A percentile compares a stretch with the other conserved stretches of the same genome.
These are phyloP conservation scores for Astrocystis sublimbata DNA, from an alignment of 495 filamentous ascomycete species.

Conservation along the genomic window DNA sequence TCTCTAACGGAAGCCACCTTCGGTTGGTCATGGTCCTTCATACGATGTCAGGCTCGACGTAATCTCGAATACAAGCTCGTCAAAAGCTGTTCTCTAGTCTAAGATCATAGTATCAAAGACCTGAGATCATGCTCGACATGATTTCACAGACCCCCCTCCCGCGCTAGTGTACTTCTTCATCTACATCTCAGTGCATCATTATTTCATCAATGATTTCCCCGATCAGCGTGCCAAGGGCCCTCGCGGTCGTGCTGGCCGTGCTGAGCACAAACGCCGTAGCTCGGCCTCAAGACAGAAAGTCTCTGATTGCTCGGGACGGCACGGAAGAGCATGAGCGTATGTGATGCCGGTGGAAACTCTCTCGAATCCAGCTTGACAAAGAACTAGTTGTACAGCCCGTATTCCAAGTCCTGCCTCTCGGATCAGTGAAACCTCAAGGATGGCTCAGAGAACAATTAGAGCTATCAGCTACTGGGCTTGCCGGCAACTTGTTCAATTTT, in stretches of 20 bases:
- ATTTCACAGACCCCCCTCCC: too few relatives aligned
- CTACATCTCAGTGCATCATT: background rate
- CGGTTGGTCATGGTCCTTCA: too few relatives aligned
- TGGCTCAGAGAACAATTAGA: slow-evolving; percentile 62
- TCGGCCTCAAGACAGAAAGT: background rate
- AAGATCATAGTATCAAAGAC: too few relatives aligned
- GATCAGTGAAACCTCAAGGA: slow-evolving; percentile 57
- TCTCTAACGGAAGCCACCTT: too few relatives aligned
- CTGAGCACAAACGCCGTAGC: slow-evolving; percentile 9
- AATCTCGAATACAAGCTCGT: too few relatives aligned
- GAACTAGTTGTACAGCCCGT: slow-evolving; percentile 32
- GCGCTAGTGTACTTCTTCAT: background rate
- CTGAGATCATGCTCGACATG: too few relatives aligned
- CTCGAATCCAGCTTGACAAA: background rate
- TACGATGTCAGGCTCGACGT: too few relatives aligned
- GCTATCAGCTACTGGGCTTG: slow-evolving; percentile 56
- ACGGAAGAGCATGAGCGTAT: slow-evolving; percentile 17
- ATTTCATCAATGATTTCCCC: background rate
- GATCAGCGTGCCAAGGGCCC: background rate
- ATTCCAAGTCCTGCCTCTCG: slow-evolving; percentile 53
- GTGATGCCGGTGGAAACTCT: background rate
- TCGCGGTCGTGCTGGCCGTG: slow-evolving; percentile 9
- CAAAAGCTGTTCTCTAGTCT: too few relatives aligned
- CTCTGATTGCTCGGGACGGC: background rate
- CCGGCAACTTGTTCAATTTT: slow-evolving; percentile 61